These are phyloP conservation scores for Mucor circinelloides DNA, from an alignment of 371 early-diverging fungal genomes.

Conservation along the genomic window DNA sequence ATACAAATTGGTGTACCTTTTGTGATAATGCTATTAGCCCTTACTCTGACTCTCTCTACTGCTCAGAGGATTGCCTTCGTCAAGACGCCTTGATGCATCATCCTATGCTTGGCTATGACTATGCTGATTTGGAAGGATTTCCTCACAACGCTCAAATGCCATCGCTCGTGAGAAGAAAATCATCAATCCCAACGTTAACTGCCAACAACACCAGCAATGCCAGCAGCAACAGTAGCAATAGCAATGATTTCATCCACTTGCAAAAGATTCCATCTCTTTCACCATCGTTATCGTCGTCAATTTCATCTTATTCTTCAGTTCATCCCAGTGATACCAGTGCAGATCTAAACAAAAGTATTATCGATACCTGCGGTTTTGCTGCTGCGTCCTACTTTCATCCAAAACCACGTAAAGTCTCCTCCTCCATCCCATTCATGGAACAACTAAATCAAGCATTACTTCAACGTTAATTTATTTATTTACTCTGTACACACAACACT, in stretches of 20 bases:
- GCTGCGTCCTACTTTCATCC: slow-evolving; percentile 10
- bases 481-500: background rate
- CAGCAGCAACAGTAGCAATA: background rate
- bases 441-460: slow-evolving; percentile 25
- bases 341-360: background rate
- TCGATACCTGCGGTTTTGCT: background rate
- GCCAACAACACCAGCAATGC: background rate
- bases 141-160: slow-evolving; percentile 15
- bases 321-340: background rate
- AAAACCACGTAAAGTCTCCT: slow-evolving; percentile 16
- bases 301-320: slow-evolving; percentile 11
- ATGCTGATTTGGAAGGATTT: slow-evolving; percentile 35
- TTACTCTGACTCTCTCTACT: slow-evolving; percentile 35
- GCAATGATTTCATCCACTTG: background rate
- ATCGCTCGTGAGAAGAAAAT: slow-evolving; percentile 16
- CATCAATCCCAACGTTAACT: slow-evolving; percentile 6
- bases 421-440: slow-evolving; percentile 17
- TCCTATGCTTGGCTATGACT: slow-evolving; percentile 37
- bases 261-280: slow-evolving; percentile 19
- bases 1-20: slow-evolving; percentile 41
- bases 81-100: slow-evolving; percentile 36
- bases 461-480: slow-evolving; percentile 3
- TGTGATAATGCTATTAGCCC: slow-evolving; percentile 36
- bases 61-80: slow-evolving; percentile 33
- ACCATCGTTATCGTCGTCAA: slow-evolving; percentile 22